Evolutionary conservation across 768 basidiomycete genomes (phyloP).

Genomic region (Chalciporus sphaerocephalus): DNA sequence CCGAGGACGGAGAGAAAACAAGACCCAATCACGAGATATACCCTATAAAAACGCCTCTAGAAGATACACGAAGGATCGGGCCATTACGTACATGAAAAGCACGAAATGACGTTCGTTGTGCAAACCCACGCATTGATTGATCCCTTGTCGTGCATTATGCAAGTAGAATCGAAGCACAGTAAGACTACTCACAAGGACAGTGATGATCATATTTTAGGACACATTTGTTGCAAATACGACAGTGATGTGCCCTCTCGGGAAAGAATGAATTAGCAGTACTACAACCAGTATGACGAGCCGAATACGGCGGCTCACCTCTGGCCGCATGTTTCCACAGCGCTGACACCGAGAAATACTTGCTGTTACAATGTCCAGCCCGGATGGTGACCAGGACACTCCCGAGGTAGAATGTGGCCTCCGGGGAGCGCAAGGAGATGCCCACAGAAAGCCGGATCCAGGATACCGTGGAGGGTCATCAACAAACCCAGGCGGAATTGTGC

Average conservation of each 20-base stretch:
- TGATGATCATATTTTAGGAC: conserved; percentile 90
- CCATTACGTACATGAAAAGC: conserved; percentile 73
- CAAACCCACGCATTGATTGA: conserved; percentile 95
- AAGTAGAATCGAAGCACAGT: not conserved
- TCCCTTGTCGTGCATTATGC: conserved; percentile 49
- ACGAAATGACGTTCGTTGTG: conserved; percentile 96
- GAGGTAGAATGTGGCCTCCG: conserved; percentile 22
- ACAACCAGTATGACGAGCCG: not conserved
- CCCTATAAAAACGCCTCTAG: conserved; percentile 40
- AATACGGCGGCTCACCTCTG: conserved; percentile 57
- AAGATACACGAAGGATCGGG: not conserved
- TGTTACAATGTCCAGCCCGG: conserved; percentile 45
- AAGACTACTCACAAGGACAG: conserved; percentile 55
- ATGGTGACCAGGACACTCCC: conserved; percentile 48
- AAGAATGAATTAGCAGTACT: conserved; percentile 12
- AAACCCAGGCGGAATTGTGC: conserved; percentile 77
- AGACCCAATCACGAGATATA: conserved; percentile 73
- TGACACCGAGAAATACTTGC: conserved; percentile 59
- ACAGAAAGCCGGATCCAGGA: conserved; percentile 43
- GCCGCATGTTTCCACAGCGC: conserved; percentile 64
- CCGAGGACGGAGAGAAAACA: conserved; percentile 61
- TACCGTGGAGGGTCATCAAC: conserved; percentile 52
- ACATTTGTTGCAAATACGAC: conserved; percentile 85
- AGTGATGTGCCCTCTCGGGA: conserved; percentile 84
- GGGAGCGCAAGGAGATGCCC: conserved; percentile 43